Evolutionary conservation across 495 filamentous ascomycete species (phyloP).

Genomic region (Cudoniella acicularis): DNA sequence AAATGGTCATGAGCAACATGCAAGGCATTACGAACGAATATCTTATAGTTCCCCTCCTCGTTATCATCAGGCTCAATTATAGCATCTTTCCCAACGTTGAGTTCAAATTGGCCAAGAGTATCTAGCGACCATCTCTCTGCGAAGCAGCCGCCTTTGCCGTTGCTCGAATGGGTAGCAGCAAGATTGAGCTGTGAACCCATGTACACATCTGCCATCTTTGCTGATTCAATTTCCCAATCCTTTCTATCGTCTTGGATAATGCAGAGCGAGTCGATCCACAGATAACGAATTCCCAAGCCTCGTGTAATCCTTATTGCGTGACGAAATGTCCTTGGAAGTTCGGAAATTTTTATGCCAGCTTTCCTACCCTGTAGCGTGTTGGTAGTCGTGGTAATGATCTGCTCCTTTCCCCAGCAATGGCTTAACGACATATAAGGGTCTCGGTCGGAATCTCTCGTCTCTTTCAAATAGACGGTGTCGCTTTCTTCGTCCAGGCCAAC

Average conservation of each 20-base stretch:
- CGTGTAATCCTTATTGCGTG: neutral
- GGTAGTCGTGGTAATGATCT: neutral
- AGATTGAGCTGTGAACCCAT: constrained; percentile 32
- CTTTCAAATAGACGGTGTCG: neutral
- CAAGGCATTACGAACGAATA: neutral
- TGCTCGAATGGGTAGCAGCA: constrained; percentile 17
- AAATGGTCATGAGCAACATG: neutral
- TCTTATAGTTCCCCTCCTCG: neutral
- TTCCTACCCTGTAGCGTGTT: neutral
- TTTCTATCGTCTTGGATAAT: neutral
- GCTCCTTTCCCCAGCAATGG: neutral
- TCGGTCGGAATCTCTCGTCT: neutral
- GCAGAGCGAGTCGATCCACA: neutral
- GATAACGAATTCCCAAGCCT: neutral
- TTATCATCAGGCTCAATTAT: neutral
- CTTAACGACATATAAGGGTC: constrained; percentile 1
- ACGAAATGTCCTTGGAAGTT: neutral
- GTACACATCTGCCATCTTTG: constrained; percentile 39
- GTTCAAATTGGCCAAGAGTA: neutral
- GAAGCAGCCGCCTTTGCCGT: constrained; percentile 1
- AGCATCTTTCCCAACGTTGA: neutral
- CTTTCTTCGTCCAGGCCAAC: neutral
- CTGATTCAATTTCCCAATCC: constrained; percentile 38
- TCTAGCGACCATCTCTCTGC: neutral
- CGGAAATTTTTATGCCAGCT: neutral